Percentiles rank a stretch among this genome's conserved stretches.
Evolutionary conservation across 1,284 basidiomycete species (phyloP).

Genomic region (Amylostereum chailletii): DNA sequence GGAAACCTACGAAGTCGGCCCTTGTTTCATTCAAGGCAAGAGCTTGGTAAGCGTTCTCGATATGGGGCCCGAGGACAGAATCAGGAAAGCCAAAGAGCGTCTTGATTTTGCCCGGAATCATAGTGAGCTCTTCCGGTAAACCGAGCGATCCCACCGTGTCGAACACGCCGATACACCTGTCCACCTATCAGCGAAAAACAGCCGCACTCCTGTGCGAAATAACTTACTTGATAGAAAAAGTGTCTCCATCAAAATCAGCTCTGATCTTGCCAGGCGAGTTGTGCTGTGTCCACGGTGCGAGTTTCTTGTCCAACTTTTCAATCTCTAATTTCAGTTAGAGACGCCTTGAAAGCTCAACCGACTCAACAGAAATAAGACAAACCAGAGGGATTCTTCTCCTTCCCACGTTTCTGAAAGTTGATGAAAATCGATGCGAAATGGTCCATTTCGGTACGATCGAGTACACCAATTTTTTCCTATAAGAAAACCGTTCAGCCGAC

Average conservation of each 20-base stretch:
- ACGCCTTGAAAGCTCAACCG: background rate
- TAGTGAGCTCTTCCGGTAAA: constrained; percentile 52
- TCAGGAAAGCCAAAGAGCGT: constrained; percentile 59
- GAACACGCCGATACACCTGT: constrained; percentile 62
- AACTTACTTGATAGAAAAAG: constrained; percentile 55
- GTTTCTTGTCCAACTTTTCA: constrained; percentile 27
- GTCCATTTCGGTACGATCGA: constrained; percentile 62
- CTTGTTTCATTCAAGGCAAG: constrained; percentile 58
- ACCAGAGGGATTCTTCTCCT: constrained; percentile 40
- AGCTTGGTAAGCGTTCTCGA: constrained; percentile 57
- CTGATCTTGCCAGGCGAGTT: constrained; percentile 43
- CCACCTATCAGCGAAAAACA: constrained; percentile 3
- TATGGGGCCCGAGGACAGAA: constrained; percentile 47
- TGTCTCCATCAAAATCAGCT: constrained; percentile 32
- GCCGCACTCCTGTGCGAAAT: background rate
- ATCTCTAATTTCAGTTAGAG: constrained; percentile 28
- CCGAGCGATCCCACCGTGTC: constrained; percentile 67
- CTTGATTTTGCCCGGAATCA: constrained; percentile 28
- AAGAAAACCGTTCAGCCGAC: constrained; percentile 1
- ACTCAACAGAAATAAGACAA: constrained; percentile 7
- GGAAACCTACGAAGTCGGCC: constrained; percentile 49
- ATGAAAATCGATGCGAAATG: constrained; percentile 56
- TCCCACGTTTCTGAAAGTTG: constrained; percentile 50
- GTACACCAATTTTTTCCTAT: constrained; percentile 55
- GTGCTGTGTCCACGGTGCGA: constrained; percentile 42